These are phyloP conservation scores for Dactylellina cionopaga DNA, from an alignment of 2,329 filamentous ascomycete genomes.

Conservation along the genomic window DNA sequence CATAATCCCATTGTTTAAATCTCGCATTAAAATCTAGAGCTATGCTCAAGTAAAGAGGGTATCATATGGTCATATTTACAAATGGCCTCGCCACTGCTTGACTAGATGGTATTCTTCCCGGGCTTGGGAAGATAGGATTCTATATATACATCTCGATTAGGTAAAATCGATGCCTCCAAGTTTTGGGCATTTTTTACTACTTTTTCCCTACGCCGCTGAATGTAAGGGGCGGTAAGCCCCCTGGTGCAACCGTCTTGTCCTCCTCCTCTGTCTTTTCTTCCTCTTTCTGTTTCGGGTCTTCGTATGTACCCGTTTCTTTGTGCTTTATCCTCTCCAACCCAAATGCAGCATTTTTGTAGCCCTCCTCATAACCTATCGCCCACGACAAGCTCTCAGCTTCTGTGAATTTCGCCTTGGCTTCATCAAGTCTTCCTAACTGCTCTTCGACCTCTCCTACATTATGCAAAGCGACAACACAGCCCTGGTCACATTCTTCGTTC, in stretches of 20 bases:
- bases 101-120: too few relatives aligned
- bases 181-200: too few relatives aligned
- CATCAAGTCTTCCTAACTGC: conserved; percentile 72
- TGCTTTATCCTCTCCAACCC: conserved; percentile 35
- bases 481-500: conserved; percentile 81
- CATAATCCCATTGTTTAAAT: too few relatives aligned
- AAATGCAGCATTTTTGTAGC: conserved; percentile 26
- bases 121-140: too few relatives aligned
- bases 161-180: too few relatives aligned
- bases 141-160: too few relatives aligned
- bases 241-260: not conserved
- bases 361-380: conserved; percentile 59
- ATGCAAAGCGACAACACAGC: conserved; percentile 83
- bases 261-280: conserved; percentile 20
- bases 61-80: too few relatives aligned
- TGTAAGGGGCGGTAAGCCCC: conserved; percentile 15
- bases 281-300: conserved; percentile 8
- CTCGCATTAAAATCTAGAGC: too few relatives aligned
- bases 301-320: conserved; percentile 18
- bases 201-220: not conserved
- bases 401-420: conserved; percentile 75
- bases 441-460: conserved; percentile 86
- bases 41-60: too few relatives aligned
- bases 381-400: conserved; percentile 72
- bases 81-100: too few relatives aligned